Percentiles rank a stretch among this genome's conserved stretches.
Conservation (phyloP, 2,329 filamentous ascomycete genomes). For the Knufia fluminis region DNA sequence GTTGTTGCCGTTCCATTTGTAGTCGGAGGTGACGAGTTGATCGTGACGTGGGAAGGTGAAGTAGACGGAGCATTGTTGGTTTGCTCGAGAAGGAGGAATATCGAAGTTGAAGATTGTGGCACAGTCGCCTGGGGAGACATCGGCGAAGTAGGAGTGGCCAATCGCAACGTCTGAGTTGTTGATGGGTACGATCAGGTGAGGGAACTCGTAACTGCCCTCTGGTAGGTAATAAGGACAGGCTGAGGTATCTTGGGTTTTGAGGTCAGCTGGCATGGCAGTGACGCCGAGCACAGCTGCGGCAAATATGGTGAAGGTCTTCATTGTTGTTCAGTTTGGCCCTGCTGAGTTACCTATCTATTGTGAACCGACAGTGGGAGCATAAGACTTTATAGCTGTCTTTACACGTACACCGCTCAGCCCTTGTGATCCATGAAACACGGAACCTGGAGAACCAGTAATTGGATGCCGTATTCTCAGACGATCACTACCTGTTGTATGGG, state of each 20-base stretch:
- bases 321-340: not conserved
- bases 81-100: slow-evolving; percentile 44
- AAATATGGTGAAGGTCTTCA: not conserved
- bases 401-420: not conserved
- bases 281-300: not conserved
- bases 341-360: not conserved
- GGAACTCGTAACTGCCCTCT: slow-evolving; percentile 40
- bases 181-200: slow-evolving; percentile 54
- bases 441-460: not conserved
- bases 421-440: not conserved
- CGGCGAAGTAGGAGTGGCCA: slow-evolving; percentile 46
- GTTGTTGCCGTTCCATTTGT: slow-evolving; percentile 40
- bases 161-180: slow-evolving; percentile 42
- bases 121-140: slow-evolving; percentile 25
- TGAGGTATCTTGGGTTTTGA: not conserved
- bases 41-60: slow-evolving; percentile 54
- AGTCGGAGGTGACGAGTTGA: slow-evolving; percentile 50
- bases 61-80: slow-evolving; percentile 52
- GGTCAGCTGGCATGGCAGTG: not conserved
- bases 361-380: not conserved
- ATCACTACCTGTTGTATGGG: not conserved
- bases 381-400: not conserved
- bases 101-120: slow-evolving; percentile 62
- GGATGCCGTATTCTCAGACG: not conserved
- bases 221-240: slow-evolving; percentile 8